phyloP scores from a whole-genome alignment of 2,329 filamentous ascomycete genomes.

The Colletotrichum sp. region DNA sequence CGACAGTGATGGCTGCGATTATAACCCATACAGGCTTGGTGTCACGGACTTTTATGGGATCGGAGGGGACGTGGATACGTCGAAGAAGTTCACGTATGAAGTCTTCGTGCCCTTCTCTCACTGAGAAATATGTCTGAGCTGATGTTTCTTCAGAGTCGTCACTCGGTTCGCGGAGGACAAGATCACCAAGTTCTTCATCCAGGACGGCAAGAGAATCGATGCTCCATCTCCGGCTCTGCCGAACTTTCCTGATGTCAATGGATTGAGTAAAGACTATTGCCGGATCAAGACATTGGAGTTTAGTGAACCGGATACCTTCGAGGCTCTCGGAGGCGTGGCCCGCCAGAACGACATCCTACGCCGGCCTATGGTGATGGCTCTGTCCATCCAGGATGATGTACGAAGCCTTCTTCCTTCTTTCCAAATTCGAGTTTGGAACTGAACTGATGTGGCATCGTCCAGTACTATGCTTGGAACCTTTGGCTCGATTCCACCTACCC shows the following conservation, averaged over 20 bases:
- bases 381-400: slow-evolving; percentile 18
- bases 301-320: background rate
- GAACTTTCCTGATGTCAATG: background rate
- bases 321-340: background rate
- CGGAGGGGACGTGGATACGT: slow-evolving; percentile 61
- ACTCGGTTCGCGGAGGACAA: slow-evolving; percentile 60
- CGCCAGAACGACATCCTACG: background rate
- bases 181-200: slow-evolving; percentile 67
- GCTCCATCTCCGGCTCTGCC: slow-evolving; percentile 32
- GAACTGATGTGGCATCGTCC: background rate
- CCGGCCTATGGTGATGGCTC: slow-evolving; percentile 1
- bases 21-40: slow-evolving; percentile 68
- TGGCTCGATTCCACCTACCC: slow-evolving; percentile 16
- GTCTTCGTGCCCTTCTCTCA: rapidly evolving
- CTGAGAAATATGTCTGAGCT: background rate
- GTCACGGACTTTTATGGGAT: slow-evolving; percentile 64
- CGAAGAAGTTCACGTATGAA: slow-evolving; percentile 51
- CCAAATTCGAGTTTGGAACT: rapidly evolving
- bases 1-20: slow-evolving; percentile 70
- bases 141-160: slow-evolving; percentile 48
- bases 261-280: background rate
- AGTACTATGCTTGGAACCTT: slow-evolving; percentile 4
- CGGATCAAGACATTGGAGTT: background rate
- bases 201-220: slow-evolving; percentile 61
- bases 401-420: background rate